A percentile compares a stretch with the other conserved stretches of the same genome.
Conservation (phyloP, 164 flowering plant genomes). For the Sextonia rubra region DNA sequence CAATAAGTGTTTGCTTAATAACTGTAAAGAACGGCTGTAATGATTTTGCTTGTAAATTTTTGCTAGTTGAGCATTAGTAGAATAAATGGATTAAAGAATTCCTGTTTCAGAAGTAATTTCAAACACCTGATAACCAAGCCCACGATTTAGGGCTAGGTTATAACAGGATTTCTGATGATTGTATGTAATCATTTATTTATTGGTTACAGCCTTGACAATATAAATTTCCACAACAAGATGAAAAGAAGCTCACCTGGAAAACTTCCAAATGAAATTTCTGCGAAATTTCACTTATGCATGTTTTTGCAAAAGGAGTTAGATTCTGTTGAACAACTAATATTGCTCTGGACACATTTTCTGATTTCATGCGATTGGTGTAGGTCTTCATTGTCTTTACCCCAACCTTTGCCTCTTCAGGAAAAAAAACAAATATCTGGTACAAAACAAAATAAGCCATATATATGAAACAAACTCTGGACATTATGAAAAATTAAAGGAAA, state of each 20-base stretch:
- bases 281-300: conserved; percentile 49
- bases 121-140: too few species aligned
- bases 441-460: neutral
- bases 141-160: too few species aligned
- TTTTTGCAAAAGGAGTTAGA: conserved; percentile 71
- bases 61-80: too few species aligned
- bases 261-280: conserved; percentile 73
- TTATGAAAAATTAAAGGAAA: too few species aligned
- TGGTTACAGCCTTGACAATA: neutral
- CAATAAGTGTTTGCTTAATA: too few species aligned
- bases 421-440: conserved; percentile 73
- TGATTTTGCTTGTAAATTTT: too few species aligned
- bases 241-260: conserved; percentile 52
- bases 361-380: conserved; percentile 66
- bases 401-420: conserved; percentile 77
- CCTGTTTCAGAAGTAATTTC: too few species aligned
- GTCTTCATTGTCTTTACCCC: conserved; percentile 87
- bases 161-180: too few species aligned
- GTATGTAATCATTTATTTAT: neutral
- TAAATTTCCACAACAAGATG: neutral
- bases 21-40: too few species aligned
- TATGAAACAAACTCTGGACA: neutral
- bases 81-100: too few species aligned
- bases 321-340: conserved; percentile 71
- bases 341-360: conserved; percentile 70